A percentile compares a stretch with the other conserved stretches of the same genome.
These are phyloP conservation scores for Mucor indicus DNA, from an alignment of 371 early-diverging fungal genomes.

Conservation along the genomic window DNA sequence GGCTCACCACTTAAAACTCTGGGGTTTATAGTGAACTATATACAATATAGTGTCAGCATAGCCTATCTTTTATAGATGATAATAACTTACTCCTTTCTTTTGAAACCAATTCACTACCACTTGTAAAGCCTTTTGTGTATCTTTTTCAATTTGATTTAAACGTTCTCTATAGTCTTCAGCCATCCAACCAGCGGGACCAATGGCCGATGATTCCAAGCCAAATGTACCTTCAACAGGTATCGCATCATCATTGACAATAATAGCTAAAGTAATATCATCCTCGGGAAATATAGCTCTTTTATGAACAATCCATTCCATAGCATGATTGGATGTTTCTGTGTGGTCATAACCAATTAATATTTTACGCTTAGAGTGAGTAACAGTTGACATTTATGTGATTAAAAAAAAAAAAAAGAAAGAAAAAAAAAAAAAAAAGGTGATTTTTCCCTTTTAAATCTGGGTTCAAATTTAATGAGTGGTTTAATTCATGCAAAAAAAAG, in stretches of 20 bases:
- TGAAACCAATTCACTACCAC: constrained; percentile 16
- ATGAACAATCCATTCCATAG: constrained; percentile 26
- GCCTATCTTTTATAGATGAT: not conserved
- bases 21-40: constrained; percentile 15
- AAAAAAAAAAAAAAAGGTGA: too few relatives aligned
- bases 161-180: constrained; percentile 14
- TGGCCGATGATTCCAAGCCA: constrained; percentile 24
- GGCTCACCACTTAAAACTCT: constrained; percentile 24
- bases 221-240: constrained; percentile 29
- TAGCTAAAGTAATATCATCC: constrained; percentile 21
- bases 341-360: constrained; percentile 31
- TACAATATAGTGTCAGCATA: not conserved
- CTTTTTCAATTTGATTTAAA: constrained; percentile 16
- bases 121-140: constrained; percentile 16
- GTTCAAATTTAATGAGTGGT: too few relatives aligned
- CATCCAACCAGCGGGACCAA: constrained; percentile 24
- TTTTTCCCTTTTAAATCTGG: too few relatives aligned
- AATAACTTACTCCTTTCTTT: constrained; percentile 23
- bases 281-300: constrained; percentile 18
- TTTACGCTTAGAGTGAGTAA: too few relatives aligned
- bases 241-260: constrained; percentile 28
- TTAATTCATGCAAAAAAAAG: too few relatives aligned
- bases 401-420: too few relatives aligned
- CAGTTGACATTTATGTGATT: too few relatives aligned
- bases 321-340: constrained; percentile 18